Conservation (phyloP, 2,329 filamentous ascomycete species). For the Ascochyta koolunga region DNA sequence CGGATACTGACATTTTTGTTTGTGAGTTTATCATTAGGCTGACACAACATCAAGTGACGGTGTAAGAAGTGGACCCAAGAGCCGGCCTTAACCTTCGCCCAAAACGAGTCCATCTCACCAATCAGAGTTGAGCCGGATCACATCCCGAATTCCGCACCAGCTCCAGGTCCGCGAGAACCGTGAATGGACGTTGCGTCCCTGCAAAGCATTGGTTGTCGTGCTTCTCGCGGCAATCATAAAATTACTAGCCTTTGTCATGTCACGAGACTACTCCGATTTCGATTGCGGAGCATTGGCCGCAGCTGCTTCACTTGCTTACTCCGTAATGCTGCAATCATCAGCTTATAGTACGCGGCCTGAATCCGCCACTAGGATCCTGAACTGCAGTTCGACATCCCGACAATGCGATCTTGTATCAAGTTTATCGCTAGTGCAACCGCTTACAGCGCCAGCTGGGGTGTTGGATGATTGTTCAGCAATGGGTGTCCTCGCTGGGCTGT, state of each 20-base stretch:
- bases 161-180: slow-evolving; percentile 14
- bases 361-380: slow-evolving; percentile 23
- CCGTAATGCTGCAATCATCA: slow-evolving; percentile 4
- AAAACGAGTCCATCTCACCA: slow-evolving; percentile 23
- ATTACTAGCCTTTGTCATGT: slow-evolving; percentile 13
- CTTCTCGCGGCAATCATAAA: slow-evolving; percentile 41
- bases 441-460: slow-evolving; percentile 29
- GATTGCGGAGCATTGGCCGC: slow-evolving; percentile 5
- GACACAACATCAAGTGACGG: slow-evolving; percentile 16
- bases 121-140: slow-evolving; percentile 26
- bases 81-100: slow-evolving; percentile 19
- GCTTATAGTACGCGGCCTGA: slow-evolving; percentile 13
- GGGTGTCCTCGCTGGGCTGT: neutral
- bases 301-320: slow-evolving; percentile 7
- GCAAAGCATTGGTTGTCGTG: slow-evolving; percentile 32
- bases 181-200: slow-evolving; percentile 13
- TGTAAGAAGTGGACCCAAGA: slow-evolving; percentile 24
- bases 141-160: slow-evolving; percentile 16
- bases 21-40: slow-evolving; percentile 5
- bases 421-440: slow-evolving; percentile 27
- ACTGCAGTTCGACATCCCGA: slow-evolving; percentile 38
- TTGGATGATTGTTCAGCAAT: neutral
- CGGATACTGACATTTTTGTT: neutral
- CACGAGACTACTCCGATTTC: slow-evolving; percentile 4
- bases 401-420: slow-evolving; percentile 37